These are phyloP conservation scores for Penicillium pancosmium DNA, from an alignment of 495 filamentous ascomycete species.

Conservation along the genomic window DNA sequence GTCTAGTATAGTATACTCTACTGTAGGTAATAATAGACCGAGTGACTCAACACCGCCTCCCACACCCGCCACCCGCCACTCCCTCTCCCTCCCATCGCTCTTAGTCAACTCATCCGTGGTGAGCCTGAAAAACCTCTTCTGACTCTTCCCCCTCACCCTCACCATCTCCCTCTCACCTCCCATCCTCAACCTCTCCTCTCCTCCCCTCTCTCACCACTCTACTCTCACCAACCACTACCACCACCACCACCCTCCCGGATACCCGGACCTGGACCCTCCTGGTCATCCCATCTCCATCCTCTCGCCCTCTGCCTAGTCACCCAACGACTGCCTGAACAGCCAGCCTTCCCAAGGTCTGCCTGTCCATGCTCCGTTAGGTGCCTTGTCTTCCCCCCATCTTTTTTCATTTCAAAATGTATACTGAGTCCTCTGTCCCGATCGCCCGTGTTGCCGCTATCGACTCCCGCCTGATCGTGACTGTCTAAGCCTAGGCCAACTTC, in stretches of 20 bases:
- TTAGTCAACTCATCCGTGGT: slow-evolving; percentile 11
- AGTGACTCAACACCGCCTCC: slow-evolving; percentile 3
- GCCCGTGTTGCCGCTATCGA: slow-evolving; percentile 31
- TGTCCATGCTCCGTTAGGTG: slow-evolving; percentile 32
- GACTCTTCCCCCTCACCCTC: not conserved
- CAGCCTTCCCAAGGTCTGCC: slow-evolving; percentile 19
- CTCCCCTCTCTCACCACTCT: not conserved
- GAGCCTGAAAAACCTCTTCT: slow-evolving; percentile 10
- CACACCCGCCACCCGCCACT: slow-evolving; percentile 35
- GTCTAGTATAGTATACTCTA: not conserved
- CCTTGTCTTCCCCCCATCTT: slow-evolving; percentile 12
- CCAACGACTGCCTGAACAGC: slow-evolving; percentile 28
- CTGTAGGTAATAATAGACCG: too few relatives aligned
- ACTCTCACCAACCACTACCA: not conserved
- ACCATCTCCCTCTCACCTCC: not conserved
- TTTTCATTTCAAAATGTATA: slow-evolving; percentile 35
- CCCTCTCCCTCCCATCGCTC: not conserved
- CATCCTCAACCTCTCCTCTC: slow-evolving; percentile 2
- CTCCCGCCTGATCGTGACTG: slow-evolving; percentile 22
- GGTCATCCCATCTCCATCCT: not conserved
- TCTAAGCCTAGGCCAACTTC: slow-evolving; percentile 11
- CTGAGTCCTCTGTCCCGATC: slow-evolving; percentile 31
- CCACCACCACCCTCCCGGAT: not conserved
- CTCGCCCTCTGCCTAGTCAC: slow-evolving; percentile 15
- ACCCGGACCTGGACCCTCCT: slow-evolving; percentile 10